These are phyloP conservation scores for Trichosporon faecale DNA, from an alignment of 1,284 basidiomycete species.

Conservation along the genomic window DNA sequence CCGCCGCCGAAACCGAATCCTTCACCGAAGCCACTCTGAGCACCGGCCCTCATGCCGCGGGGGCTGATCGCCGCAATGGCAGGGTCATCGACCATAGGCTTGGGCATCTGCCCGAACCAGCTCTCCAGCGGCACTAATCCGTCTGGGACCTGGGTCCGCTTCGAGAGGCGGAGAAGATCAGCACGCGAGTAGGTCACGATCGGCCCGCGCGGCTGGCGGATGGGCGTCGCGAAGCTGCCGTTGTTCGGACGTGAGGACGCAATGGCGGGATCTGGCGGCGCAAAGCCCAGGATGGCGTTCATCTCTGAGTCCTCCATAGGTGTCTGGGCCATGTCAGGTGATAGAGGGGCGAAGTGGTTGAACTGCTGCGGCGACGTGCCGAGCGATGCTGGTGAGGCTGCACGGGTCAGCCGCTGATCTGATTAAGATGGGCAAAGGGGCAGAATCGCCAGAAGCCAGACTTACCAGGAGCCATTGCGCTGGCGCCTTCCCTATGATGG, in stretches of 20 bases:
- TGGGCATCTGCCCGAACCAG: slow-evolving; percentile 20
- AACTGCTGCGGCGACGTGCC: slow-evolving; percentile 31
- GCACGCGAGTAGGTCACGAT: slow-evolving; percentile 20
- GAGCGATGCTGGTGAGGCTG: slow-evolving; percentile 23
- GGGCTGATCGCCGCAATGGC: slow-evolving; percentile 43
- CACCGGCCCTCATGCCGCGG: slow-evolving; percentile 25
- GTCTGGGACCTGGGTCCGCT: slow-evolving; percentile 11
- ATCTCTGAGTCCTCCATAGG: slow-evolving; percentile 33
- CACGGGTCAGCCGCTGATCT: neutral
- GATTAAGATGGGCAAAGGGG: neutral
- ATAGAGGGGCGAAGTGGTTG: slow-evolving; percentile 47
- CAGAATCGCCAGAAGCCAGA: neutral
- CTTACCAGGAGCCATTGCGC: slow-evolving; percentile 6
- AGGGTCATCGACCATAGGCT: slow-evolving; percentile 34
- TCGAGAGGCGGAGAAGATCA: slow-evolving; percentile 17
- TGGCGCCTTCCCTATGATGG: slow-evolving; percentile 1
- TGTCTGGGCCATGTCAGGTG: slow-evolving; percentile 39
- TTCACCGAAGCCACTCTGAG: slow-evolving; percentile 40
- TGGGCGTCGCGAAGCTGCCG: neutral
- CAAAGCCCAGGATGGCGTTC: slow-evolving; percentile 29
- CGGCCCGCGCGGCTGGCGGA: slow-evolving; percentile 11
- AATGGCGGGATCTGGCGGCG: slow-evolving; percentile 9
- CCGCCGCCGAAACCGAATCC: slow-evolving; percentile 50
- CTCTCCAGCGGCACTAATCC: slow-evolving; percentile 18
- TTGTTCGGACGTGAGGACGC: slow-evolving; percentile 2